Evolutionary conservation across 108 stramenopile genomes (phyloP).

Genomic region (Pseudonitzschia pungens): DNA sequence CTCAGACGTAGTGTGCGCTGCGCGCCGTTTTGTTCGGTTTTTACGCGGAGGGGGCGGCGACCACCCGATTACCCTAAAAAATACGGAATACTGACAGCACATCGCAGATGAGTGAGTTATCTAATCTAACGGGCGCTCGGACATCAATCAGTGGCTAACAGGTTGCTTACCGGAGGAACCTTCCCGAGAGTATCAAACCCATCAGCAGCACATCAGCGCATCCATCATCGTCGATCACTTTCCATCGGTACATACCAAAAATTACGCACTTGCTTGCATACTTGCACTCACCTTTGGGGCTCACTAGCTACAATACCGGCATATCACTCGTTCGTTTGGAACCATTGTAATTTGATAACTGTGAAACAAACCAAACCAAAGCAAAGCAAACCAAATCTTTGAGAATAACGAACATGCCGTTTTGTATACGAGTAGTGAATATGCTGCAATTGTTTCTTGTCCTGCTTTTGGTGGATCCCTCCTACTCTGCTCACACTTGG

Average conservation of each 20-base stretch:
- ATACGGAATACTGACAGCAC: neutral
- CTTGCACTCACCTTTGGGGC: neutral
- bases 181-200: neutral
- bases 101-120: neutral
- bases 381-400: neutral
- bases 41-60: neutral
- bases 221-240: neutral
- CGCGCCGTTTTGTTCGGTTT: neutral
- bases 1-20: neutral
- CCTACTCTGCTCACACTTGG: constrained; percentile 12
- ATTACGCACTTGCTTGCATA: neutral
- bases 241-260: neutral
- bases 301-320: neutral
- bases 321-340: neutral
- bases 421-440: constrained; percentile 3
- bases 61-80: constrained; percentile 3
- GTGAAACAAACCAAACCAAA: too few relatives aligned
- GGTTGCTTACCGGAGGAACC: neutral
- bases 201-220: neutral
- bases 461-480: constrained; percentile 7
- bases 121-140: neutral
- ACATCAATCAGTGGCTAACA: constrained; percentile 7
- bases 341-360: neutral
- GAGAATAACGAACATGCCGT: neutral
- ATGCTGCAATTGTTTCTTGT: constrained; percentile 13